phyloP scores from a whole-genome alignment of 768 basidiomycete genomes.

The Mycena filopes region DNA sequence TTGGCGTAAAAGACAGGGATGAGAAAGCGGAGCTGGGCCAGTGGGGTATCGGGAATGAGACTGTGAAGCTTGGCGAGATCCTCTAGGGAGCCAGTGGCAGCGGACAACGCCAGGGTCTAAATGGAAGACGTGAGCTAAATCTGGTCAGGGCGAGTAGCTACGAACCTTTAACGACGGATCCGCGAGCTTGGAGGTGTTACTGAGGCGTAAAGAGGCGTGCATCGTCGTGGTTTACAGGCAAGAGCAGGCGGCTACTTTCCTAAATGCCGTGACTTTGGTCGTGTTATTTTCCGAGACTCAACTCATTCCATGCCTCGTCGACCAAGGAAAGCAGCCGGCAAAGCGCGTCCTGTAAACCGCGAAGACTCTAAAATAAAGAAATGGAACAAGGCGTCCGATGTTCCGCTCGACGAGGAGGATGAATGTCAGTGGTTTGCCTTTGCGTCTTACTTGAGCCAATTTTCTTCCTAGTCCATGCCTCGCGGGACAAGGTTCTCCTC shows the following conservation, averaged over 20 bases:
- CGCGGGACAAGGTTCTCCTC: constrained; percentile 81
- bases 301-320: constrained; percentile 58
- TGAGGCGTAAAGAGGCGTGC: constrained; percentile 15
- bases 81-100: constrained; percentile 10
- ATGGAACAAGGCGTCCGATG: constrained; percentile 76
- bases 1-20: constrained; percentile 17
- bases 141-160: not conserved
- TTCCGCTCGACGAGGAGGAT: constrained; percentile 83
- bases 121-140: not conserved
- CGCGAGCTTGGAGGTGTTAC: not conserved
- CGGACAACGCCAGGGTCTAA: constrained; percentile 7
- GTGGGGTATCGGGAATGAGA: constrained; percentile 17
- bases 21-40: constrained; percentile 9
- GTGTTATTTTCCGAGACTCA: not conserved
- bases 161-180: constrained; percentile 8
- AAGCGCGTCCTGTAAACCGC: constrained; percentile 61
- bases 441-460: constrained; percentile 14
- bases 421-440: constrained; percentile 61
- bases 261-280: not conserved
- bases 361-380: constrained; percentile 65
- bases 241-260: no score
- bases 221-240: constrained; percentile 5
- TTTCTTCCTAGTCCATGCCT: constrained; percentile 67
- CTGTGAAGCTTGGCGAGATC: constrained; percentile 4
- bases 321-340: constrained; percentile 49